Evolutionary conservation across 495 filamentous ascomycete genomes (phyloP), one percentile per base, ranked within the genome.

Genomic region (Hypoxylon lienhwacheense): DNA sequence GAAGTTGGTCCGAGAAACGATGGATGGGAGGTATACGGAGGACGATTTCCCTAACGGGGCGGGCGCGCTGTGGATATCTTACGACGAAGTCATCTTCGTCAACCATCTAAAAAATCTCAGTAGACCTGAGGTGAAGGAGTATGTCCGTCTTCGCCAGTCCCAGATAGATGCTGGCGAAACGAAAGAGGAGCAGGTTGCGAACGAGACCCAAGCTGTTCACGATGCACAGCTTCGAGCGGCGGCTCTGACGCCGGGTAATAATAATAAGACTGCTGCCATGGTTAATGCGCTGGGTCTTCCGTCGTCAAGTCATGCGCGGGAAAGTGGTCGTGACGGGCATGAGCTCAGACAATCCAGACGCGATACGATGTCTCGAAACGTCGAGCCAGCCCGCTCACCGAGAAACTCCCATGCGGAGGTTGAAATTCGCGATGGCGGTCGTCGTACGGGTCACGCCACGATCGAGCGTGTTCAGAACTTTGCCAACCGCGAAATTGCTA

Each of bases 51-150:
- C 79, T 0, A 55, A 47, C 12, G 79, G 79, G 1, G 73, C 79
- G 6, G 78, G 78, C 7, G 74, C 70, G 2, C 59, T 82, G 1
- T 82, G 79, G 79, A 77, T 81, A 6, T 64, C 71, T 1, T 82
- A 77, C 55, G 78, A 82, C n/a, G 74, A 80, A 11, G 73, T 77
- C 21, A 70, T 70, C 16, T 73, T 81, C 22, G 64, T 80, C 7
- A 64, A 67, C 2, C 77, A 80, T 19, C 65, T 82, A 4, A 55
- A 59, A n/a, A 25, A 60, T 0, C 64, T 81, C 1, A 63, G 58
- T 4, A 60, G 79, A 2, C 66, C 73, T 5, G 76, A 82, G 50
- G 61, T 82, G 35, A 82, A 80, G 61, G 78, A 82, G 53, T 82
- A 81, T 58, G 70, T 71, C 40, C 71, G 78, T 1, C 63, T 81